Base-by-base conservation (phyloP, 345 rosid genomes). In the Cardamine occulta region DNA sequence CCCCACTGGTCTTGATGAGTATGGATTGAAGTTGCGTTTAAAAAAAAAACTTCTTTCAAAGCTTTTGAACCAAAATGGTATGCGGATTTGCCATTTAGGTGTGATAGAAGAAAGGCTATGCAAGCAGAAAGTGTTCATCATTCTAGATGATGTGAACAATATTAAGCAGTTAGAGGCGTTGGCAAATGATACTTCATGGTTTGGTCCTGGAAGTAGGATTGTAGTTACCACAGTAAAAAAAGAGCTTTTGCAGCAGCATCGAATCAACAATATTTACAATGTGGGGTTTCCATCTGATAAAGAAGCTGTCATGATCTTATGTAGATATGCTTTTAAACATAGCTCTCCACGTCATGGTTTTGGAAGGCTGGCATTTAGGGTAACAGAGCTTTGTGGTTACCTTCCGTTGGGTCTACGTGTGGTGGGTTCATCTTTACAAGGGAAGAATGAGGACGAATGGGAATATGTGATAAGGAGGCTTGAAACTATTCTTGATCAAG, bases 141-240 rank as follows among this genome's bases (percentile, higher is more conserved):
- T 68, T 68, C 52, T 68, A 39, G 73, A 68, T 68, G 63, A 68
- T 68, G 73, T 68, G 28, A 11, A 24, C 10, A 5, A 53, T 37
- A n/a, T 23, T 4, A 14, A 28, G 2, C 49, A 53, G 1, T 24
- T 68, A 26, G 17, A 15, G 15, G 73, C 53, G 3, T 39, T 68
- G 44, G 62, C 73, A 2, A 24, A 55, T 13, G 53, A 53, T 2
- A 9, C 39, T 26, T 3, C 31, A 0, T 68, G 63, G 62, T 68
- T 68, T 55, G 73, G 73, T 40, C 62, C 19, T 13, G 72, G 72
- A 67, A 67, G 72, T 49, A 67, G 72, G 48, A 53, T 67, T 37
- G 14, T 67, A 1, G 8, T 67, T 0, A 67, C 61, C 1, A 67
- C 72, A 23, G 32, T 52, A 34, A 29, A 67, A 8, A 35, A 24